Base-by-base conservation (phyloP, 495 filamentous ascomycete species). In the Penicillium longicatenatum region DNA sequence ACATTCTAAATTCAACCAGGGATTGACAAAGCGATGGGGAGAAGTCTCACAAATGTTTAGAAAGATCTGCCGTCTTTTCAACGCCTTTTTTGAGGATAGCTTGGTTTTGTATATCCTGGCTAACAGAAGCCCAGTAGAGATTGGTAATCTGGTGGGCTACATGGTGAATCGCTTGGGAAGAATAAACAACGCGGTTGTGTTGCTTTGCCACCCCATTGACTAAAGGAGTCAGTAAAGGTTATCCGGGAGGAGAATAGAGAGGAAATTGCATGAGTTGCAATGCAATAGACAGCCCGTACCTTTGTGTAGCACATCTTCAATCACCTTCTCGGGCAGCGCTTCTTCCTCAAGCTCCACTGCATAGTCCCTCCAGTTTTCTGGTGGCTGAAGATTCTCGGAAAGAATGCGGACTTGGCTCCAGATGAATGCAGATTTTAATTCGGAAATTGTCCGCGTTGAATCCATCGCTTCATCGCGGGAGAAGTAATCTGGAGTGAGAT, bases 111-210 rank as follows among this genome's bases (percentile, higher is more conserved):
- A 69, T 73, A 39, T 81, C 79, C 65, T 74, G 69, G 10, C 58
- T 79, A 30, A 77, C 75, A 0, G 75, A 64, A 22, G 72, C 61
- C 81, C 85, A 86, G 65, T 93, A 94, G 50, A 93, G 71, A 50
- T 72, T 75, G 62, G 92, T 85, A 43, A 95, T 86, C 76, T 95
- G 90, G 70, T 92, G 88, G 21, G 89, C 91, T 41, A 95, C 82
- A 73, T 92, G 88, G 35, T 90, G 83, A 54, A 86, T 84, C 0
- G 89, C 85, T 62, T 93, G 89, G 0, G 87, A 83, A 12, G 86
- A 83, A 72, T 93, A 93, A 16, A 85, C 86, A 33, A 86, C 77
- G 30, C 84, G 86, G 57, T 82, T 81, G 69, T 95, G 91, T 58
- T 89, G 86, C 52, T 82, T 83, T 37, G 91, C 74, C 21, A 75